These are phyloP conservation scores for Neofusicoccum umdonicola DNA, from an alignment of 2,329 filamentous ascomycete species.

Conservation along the genomic window DNA sequence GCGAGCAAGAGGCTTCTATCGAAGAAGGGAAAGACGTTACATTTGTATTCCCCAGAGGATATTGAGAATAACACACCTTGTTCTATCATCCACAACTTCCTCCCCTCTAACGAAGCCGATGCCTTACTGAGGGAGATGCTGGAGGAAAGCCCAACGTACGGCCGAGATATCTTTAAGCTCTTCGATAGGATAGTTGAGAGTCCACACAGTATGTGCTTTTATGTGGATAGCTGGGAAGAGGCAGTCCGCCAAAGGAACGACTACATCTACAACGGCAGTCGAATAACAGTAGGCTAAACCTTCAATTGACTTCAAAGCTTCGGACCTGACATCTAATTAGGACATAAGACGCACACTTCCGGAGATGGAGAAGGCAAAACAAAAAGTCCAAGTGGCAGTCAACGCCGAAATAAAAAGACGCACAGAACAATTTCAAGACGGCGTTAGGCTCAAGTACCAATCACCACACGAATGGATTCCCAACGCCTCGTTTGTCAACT, in stretches of 20 bases:
- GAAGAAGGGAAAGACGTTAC: constrained; percentile 77
- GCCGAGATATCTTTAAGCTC: constrained; percentile 72
- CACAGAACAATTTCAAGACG: constrained; percentile 62
- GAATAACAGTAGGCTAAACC: constrained; percentile 53
- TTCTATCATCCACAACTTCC: constrained; percentile 88
- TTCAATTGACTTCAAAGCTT: too few species aligned
- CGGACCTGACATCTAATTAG: neutral
- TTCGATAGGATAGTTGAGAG: constrained; percentile 85
- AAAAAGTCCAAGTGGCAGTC: constrained; percentile 69
- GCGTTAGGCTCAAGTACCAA: constrained; percentile 75
- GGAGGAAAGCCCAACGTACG: constrained; percentile 68
- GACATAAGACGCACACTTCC: constrained; percentile 76
- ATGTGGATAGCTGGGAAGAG: constrained; percentile 72
- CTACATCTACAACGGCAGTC: constrained; percentile 81
- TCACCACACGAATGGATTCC: constrained; percentile 71
- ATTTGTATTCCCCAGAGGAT: constrained; percentile 78
- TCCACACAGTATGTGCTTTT: constrained; percentile 81
- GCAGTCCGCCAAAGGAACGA: constrained; percentile 68
- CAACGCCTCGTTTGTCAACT: constrained; percentile 93
- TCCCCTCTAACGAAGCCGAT: constrained; percentile 70
- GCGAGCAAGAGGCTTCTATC: constrained; percentile 51
- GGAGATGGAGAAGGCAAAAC: constrained; percentile 67
- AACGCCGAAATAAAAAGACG: constrained; percentile 73
- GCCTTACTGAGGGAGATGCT: constrained; percentile 73
- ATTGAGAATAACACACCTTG: constrained; percentile 83